phyloP scores from a whole-genome alignment of 768 basidiomycete species.

The Lentinula detonsa region DNA sequence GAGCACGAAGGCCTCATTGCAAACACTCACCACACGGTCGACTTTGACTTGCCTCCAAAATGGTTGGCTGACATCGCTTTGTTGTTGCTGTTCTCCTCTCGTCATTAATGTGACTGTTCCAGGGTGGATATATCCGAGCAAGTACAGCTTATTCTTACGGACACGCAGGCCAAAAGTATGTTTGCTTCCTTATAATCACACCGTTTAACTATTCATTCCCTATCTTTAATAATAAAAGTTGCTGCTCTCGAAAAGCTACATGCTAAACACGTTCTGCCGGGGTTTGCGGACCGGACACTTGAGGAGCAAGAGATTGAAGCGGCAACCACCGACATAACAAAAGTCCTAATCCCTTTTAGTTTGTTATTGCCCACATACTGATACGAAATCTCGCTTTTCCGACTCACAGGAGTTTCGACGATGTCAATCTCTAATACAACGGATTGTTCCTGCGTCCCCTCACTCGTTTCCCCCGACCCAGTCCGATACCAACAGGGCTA shows the following conservation, averaged over 20 bases:
- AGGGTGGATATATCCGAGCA: slow-evolving; percentile 94
- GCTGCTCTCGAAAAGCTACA: slow-evolving; percentile 89
- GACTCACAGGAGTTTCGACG: slow-evolving; percentile 56
- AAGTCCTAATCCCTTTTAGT: slow-evolving; percentile 39
- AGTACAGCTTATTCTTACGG: slow-evolving; percentile 72
- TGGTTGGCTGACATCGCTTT: slow-evolving; percentile 49
- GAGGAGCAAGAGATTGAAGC: slow-evolving; percentile 94
- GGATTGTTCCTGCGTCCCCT: slow-evolving; percentile 51
- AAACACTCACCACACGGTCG: slow-evolving; percentile 34
- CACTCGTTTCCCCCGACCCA: slow-evolving; percentile 64
- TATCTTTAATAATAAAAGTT: slow-evolving; percentile 42
- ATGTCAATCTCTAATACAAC: slow-evolving; percentile 64
- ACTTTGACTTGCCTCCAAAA: slow-evolving; percentile 75
- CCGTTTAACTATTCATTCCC: slow-evolving; percentile 4
- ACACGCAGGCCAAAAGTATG: slow-evolving; percentile 71
- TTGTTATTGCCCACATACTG: slow-evolving; percentile 30
- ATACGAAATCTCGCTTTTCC: slow-evolving; percentile 6
- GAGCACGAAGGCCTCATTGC: slow-evolving; percentile 65
- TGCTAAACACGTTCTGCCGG: slow-evolving; percentile 92
- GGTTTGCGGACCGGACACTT: slow-evolving; percentile 89
- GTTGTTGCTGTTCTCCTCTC: slow-evolving; percentile 12
- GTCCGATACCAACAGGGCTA: slow-evolving; percentile 28
- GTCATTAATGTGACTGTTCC: slow-evolving; percentile 13
- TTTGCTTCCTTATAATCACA: slow-evolving; percentile 8
- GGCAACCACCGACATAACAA: slow-evolving; percentile 82